Conservation (phyloP, 495 filamentous ascomycete species). For the Beverwykella pulmonaria region DNA sequence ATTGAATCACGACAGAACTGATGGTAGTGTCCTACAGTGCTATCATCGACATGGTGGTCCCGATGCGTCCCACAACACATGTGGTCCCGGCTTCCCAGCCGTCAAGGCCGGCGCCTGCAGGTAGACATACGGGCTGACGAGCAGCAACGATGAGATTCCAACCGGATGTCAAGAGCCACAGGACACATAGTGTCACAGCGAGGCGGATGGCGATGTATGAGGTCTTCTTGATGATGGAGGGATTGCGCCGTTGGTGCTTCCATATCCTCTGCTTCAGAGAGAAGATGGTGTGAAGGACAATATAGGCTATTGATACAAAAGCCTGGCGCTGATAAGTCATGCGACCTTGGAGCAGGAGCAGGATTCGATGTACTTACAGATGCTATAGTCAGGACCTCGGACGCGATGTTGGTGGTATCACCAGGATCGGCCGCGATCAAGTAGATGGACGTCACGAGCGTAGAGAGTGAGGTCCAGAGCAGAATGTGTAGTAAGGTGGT, state of each 20-base stretch:
- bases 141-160: conserved; percentile 39
- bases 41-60: conserved; percentile 28
- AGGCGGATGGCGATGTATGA: conserved; percentile 37
- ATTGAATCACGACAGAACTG: not conserved
- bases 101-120: not conserved
- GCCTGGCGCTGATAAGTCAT: conserved; percentile 26
- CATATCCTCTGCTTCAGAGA: conserved; percentile 35
- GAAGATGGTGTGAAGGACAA: conserved; percentile 34
- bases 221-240: conserved; percentile 32
- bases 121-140: conserved; percentile 34
- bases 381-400: conserved; percentile 29
- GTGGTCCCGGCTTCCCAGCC: conserved; percentile 33
- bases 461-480: conserved; percentile 35
- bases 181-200: conserved; percentile 31
- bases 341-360: not conserved
- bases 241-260: conserved; percentile 27
- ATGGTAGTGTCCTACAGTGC: conserved; percentile 30
- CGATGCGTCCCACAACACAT: conserved; percentile 23
- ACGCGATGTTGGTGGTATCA: conserved; percentile 27
- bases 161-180: conserved; percentile 39
- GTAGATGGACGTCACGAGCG: conserved; percentile 22
- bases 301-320: conserved; percentile 32
- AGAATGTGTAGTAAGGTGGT: conserved; percentile 32
- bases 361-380: conserved; percentile 26
- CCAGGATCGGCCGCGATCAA: conserved; percentile 22